Conservation (phyloP, 192 early-diverging fungal species). For the Pilobolus umbonatus region DNA sequence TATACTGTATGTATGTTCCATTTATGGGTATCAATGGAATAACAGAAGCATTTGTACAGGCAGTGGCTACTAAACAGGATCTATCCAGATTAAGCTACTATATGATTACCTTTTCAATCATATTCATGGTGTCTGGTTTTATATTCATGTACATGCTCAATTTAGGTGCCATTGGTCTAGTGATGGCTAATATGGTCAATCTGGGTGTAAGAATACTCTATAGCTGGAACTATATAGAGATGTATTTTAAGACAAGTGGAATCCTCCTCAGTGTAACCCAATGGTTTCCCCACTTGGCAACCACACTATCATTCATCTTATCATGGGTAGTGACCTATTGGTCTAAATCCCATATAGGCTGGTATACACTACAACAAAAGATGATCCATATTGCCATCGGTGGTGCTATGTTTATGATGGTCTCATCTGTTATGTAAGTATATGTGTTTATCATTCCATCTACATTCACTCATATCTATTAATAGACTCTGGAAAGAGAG, state of each 20-base stretch:
- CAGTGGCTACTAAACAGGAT: slow-evolving; percentile 64
- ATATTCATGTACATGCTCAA: slow-evolving; percentile 53
- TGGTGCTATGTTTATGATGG: slow-evolving; percentile 32
- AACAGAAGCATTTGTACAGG: slow-evolving; percentile 89
- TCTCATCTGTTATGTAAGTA: slow-evolving; percentile 44
- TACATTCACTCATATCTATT: background rate
- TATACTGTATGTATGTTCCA: slow-evolving; percentile 90
- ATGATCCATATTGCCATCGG: slow-evolving; percentile 53
- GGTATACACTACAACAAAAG: slow-evolving; percentile 45
- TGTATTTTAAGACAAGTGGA: slow-evolving; percentile 48
- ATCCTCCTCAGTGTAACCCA: slow-evolving; percentile 25
- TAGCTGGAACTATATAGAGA: slow-evolving; percentile 58
- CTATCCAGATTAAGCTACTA: slow-evolving; percentile 59
- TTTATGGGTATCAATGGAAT: slow-evolving; percentile 95
- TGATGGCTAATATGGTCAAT: slow-evolving; percentile 84
- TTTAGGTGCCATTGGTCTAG: slow-evolving; percentile 72
- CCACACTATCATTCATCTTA: slow-evolving; percentile 42
- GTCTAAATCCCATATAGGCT: slow-evolving; percentile 54
- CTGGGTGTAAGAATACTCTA: slow-evolving; percentile 74
- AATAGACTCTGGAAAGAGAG: too few species aligned
- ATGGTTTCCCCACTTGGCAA: slow-evolving; percentile 39
- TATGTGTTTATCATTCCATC: background rate
- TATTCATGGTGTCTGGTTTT: slow-evolving; percentile 60
- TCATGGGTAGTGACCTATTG: slow-evolving; percentile 48
- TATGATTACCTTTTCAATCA: slow-evolving; percentile 71